Evolutionary conservation across 1,284 basidiomycete species (phyloP).

Genomic region (Butyriboletus regius): DNA sequence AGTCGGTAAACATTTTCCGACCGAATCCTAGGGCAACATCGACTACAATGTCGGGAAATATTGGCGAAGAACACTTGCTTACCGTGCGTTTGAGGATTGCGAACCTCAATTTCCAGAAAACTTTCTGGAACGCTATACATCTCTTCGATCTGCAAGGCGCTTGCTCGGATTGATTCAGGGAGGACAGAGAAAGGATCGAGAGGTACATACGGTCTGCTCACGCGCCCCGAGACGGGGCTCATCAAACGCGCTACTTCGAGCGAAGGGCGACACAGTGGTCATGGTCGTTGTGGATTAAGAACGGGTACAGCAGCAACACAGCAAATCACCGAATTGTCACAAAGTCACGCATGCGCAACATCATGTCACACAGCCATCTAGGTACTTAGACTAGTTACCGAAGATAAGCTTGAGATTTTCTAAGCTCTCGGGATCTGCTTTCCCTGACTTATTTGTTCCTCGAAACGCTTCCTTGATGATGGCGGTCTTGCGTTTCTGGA

Average conservation of each 20-base stretch:
- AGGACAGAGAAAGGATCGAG: conserved; percentile 14
- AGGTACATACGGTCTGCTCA: conserved; percentile 70
- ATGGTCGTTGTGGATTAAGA: conserved; percentile 34
- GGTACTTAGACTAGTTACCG: conserved; percentile 1
- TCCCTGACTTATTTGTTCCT: conserved; percentile 37
- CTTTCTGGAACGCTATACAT: conserved; percentile 97
- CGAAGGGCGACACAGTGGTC: conserved; percentile 73
- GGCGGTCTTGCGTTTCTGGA: conserved; percentile 83
- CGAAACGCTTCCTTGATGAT: conserved; percentile 75
- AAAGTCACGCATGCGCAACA: conserved; percentile 18
- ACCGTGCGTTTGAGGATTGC: conserved; percentile 96
- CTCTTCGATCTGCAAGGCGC: conserved; percentile 74
- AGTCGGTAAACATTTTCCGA: conserved; percentile 98
- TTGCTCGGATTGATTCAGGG: conserved; percentile 32
- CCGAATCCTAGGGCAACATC: conserved; percentile 64
- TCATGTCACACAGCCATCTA: conserved; percentile 22
- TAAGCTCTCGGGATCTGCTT: conserved; percentile 58
- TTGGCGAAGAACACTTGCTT: conserved; percentile 21
- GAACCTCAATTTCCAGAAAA: conserved; percentile 95
- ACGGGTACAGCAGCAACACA: conserved; percentile 18
- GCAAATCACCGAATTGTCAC: conserved; percentile 21
- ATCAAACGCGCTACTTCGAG: conserved; percentile 65
- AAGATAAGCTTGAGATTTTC: conserved; percentile 50
- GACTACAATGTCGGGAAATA: background rate
- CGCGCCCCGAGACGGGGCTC: conserved; percentile 62